Conservation (phyloP, 2,329 filamentous ascomycete genomes). For the Scedosporium apiospermum region DNA sequence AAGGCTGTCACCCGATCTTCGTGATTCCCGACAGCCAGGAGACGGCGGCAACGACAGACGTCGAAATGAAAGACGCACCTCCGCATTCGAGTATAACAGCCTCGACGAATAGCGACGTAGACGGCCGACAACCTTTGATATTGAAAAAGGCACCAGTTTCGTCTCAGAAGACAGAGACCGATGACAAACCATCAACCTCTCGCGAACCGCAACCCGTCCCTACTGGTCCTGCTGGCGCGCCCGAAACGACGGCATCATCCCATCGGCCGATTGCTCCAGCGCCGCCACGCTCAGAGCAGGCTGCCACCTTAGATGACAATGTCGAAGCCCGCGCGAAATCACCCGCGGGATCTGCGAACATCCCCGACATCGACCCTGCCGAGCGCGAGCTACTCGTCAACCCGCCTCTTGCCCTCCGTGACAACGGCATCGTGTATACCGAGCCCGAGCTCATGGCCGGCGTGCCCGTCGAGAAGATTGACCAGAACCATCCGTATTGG, state of each 20-base stretch:
- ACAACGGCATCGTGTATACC: conserved; percentile 40
- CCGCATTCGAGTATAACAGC: background rate
- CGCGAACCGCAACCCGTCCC: background rate
- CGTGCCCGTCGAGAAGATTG: conserved; percentile 43
- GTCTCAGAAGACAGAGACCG: background rate
- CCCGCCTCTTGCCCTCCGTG: conserved; percentile 26
- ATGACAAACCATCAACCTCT: background rate
- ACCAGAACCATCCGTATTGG: conserved; percentile 43
- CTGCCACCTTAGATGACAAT: background rate
- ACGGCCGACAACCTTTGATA: background rate
- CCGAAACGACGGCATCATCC: background rate
- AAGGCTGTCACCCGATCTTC: conserved; percentile 23
- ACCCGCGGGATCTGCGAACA: background rate
- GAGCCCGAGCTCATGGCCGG: conserved; percentile 42
- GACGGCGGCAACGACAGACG: background rate
- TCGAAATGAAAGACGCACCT: background rate
- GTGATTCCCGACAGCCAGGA: conserved; percentile 2
- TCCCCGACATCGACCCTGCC: background rate
- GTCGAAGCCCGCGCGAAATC: background rate
- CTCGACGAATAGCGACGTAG: background rate
- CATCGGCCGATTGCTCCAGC: background rate
- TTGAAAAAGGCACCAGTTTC: background rate
- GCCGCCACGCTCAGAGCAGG: background rate
- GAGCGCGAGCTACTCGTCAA: conserved; percentile 2
- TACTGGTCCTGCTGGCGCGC: background rate